Percentiles rank a stretch among this genome's conserved stretches.
These are phyloP conservation scores for Daucus carota DNA, from an alignment of 129 eudicot genomes.

Conservation along the genomic window DNA sequence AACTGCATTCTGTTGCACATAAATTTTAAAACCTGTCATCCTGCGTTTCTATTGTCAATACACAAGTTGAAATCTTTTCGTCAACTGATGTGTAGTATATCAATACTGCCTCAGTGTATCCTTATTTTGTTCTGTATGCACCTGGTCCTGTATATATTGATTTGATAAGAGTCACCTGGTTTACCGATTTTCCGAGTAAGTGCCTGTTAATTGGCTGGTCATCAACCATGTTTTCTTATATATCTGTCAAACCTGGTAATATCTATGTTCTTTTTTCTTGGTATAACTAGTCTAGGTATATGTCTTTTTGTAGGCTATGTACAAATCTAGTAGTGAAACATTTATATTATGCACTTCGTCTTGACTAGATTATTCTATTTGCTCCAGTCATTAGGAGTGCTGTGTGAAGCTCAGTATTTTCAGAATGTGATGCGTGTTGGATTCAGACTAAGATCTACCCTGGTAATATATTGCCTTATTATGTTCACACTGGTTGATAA, in stretches of 20 bases:
- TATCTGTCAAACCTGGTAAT: not conserved
- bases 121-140: not conserved
- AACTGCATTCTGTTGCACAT: not conserved
- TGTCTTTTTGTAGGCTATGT: not conserved
- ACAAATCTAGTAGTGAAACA: not conserved
- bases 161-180: not conserved
- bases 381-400: constrained; percentile 74
- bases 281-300: not conserved
- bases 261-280: not conserved
- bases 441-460: constrained; percentile 74
- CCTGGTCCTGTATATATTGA: not conserved
- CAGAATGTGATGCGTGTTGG: constrained; percentile 92
- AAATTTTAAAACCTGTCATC: not conserved
- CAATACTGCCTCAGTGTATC: not conserved
- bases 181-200: not conserved
- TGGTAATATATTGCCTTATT: constrained; percentile 34
- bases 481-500: not conserved
- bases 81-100: not conserved
- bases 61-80: not conserved
- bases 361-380: constrained; percentile 9
- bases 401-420: constrained; percentile 92
- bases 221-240: not conserved
- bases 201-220: not conserved
- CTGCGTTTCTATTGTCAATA: not conserved
- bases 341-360: constrained; percentile 5